Evolutionary conservation across 2,329 filamentous ascomycete species (phyloP), one percentile per base, ranked within the genome.

Genomic region (Aplosporella prunicola): DNA sequence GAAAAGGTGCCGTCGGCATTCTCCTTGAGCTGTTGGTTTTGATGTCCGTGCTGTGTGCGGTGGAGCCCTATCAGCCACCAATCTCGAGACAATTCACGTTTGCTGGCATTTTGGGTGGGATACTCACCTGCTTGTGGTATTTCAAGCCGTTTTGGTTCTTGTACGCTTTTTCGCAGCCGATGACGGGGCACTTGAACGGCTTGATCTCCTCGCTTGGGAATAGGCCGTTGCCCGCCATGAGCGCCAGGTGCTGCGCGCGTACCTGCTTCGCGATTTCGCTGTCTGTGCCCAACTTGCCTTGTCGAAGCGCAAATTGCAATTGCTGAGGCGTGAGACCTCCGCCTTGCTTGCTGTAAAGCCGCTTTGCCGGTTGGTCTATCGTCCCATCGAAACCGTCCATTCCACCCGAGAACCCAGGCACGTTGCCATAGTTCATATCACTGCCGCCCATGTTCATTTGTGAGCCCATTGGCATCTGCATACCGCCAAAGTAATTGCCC

Each of bases 131-230:
- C 64, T 81, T 81, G 63, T 82, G 78, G 51, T 86, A 98, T 75
- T 96, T 98, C 40, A 98, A 71, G 33, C 91, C 91, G 50, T 98
- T 98, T 59, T 96, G 91, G 60, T 98, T 98, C 72, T 98, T 98
- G 68, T 98, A 98, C 0, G 91, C 89, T 69, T 98, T 98, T 61
- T 96, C 91, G 55, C 91, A 98, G 5, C 91, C 91, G 57, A 98
- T 93, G 34, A 98, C 91, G 2, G 91, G 91, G 53, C 91, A 98
- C 58, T 88, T 84, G 71, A 94, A 98, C 0, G 91, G 91, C 64
- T 96, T 98, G 52, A 93, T 86, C 57, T 98, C 89, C 57, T 96
- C 89, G 11, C 81, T 55, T 25, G 55, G 55, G 10, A 55, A 48
- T 15, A 64, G 60, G 45, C 56, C 60, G 16, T 62, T 62, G 16